Evolutionary conservation across 768 basidiomycete genomes (phyloP).

Genomic region (Leucosporidium scottii): DNA sequence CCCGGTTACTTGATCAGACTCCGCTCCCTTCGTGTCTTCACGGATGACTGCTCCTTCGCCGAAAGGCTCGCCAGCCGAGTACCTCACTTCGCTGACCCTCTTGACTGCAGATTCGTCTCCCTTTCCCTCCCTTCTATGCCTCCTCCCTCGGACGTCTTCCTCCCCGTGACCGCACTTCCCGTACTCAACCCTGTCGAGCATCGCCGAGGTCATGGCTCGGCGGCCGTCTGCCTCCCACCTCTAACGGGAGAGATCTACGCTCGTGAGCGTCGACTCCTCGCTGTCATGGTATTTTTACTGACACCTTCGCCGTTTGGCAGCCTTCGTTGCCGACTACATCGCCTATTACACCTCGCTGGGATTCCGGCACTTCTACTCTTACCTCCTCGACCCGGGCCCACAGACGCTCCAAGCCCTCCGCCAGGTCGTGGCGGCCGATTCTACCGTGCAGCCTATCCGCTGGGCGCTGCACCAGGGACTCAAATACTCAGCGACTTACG

Average conservation of each 20-base stretch:
- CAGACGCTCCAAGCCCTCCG: too few relatives aligned
- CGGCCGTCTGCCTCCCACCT: not conserved
- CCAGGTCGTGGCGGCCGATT: too few relatives aligned
- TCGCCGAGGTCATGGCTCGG: not conserved
- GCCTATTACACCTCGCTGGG: constrained; percentile 1
- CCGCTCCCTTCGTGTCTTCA: too few relatives aligned
- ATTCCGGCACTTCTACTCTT: constrained; percentile 4
- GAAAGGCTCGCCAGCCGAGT: too few relatives aligned
- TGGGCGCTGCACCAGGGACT: too few relatives aligned
- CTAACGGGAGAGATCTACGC: not conserved
- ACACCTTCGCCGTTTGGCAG: not conserved
- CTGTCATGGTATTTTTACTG: not conserved
- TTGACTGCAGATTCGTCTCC: not conserved
- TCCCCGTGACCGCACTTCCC: not conserved
- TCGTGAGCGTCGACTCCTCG: too few relatives aligned
- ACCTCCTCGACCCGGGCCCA: constrained; percentile 2
- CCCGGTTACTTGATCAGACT: too few relatives aligned
- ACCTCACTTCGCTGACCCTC: too few relatives aligned
- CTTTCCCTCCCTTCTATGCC: not conserved
- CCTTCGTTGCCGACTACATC: not conserved
- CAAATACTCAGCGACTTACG: too few relatives aligned
- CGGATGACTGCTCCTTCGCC: too few relatives aligned
- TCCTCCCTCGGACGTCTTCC: not conserved
- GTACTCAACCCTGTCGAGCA: not conserved
- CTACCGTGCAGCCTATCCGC: too few relatives aligned